phyloP scores from a whole-genome alignment of 163 green algal species.

The Coccomyxa subellipsoidea region DNA sequence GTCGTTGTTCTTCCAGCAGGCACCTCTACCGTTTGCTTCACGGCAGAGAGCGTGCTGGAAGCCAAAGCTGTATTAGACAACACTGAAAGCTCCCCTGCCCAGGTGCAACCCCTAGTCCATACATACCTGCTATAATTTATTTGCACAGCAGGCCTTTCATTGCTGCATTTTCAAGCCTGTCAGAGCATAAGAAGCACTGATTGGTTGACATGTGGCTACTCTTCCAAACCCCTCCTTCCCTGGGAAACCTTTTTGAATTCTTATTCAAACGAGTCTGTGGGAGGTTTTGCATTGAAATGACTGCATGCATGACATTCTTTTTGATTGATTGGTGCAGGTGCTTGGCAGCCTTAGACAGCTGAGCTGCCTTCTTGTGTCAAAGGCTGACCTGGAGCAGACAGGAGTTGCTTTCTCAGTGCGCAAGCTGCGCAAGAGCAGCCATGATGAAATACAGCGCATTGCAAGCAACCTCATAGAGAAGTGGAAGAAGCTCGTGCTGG shows the following conservation, averaged over 20 bases:
- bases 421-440: slow-evolving; percentile 6
- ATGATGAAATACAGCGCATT: neutral
- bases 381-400: neutral
- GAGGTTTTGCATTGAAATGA: too few relatives aligned
- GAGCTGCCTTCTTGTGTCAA: neutral
- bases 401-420: slow-evolving; percentile 4
- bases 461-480: neutral
- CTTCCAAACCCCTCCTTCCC: neutral
- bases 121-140: neutral
- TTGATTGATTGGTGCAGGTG: neutral
- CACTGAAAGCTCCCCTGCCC: neutral
- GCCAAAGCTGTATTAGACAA: slow-evolving; percentile 6
- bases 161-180: neutral
- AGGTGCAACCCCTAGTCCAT: neutral
- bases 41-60: neutral
- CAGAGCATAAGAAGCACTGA: neutral
- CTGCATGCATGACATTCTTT: neutral
- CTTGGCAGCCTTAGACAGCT: slow-evolving; percentile 1
- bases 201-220: neutral
- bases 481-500: neutral
- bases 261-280: neutral
- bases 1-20: neutral
- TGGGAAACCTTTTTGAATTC: neutral
- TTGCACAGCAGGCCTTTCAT: too few relatives aligned
- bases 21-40: slow-evolving; percentile 1